A percentile compares a stretch with the other conserved stretches of the same genome.
These are phyloP conservation scores for Nicotiana sylvestris DNA, from an alignment of 257 asterid genomes.

Conservation along the genomic window DNA sequence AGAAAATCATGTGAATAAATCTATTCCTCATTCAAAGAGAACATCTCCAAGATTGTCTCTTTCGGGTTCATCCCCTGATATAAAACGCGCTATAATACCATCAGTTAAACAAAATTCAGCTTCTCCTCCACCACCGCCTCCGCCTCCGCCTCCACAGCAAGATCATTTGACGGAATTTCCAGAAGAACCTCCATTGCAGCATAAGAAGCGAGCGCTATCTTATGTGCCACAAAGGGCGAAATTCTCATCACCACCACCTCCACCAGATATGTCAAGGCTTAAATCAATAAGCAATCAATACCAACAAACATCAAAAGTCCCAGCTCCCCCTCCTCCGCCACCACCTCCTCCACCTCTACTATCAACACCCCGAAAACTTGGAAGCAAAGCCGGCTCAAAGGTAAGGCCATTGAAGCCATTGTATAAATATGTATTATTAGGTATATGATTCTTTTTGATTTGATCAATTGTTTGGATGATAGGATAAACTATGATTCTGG, in stretches of 20 bases:
- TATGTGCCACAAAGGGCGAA: conserved; percentile 57
- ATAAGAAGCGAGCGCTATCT: conserved; percentile 30
- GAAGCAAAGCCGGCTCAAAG: neutral
- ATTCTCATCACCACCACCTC: conserved; percentile 82
- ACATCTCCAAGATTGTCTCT: conserved; percentile 77
- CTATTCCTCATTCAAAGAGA: conserved; percentile 66
- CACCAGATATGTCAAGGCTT: conserved; percentile 67
- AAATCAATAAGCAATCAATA: conserved; percentile 46
- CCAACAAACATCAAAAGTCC: conserved; percentile 27
- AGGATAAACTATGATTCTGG: neutral
- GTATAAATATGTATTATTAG: no score
- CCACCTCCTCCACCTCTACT: conserved; percentile 32
- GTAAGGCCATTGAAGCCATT: neutral
- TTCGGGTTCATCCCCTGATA: conserved; percentile 50
- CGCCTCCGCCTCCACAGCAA: conserved; percentile 8
- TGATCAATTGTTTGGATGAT: neutral
- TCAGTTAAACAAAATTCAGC: conserved; percentile 47
- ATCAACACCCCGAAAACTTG: conserved; percentile 24
- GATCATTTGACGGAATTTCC: conserved; percentile 18
- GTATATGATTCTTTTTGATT: neutral
- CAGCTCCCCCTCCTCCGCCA: conserved; percentile 33
- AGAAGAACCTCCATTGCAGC: conserved; percentile 14
- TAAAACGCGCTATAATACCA: conserved; percentile 57
- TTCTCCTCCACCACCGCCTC: conserved; percentile 29
- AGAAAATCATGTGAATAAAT: conserved; percentile 13